Percentiles rank a stretch among this genome's conserved stretches.
These are phyloP conservation scores for Fusarium stilboides DNA, from an alignment of 2,329 filamentous ascomycete genomes.

Conservation along the genomic window DNA sequence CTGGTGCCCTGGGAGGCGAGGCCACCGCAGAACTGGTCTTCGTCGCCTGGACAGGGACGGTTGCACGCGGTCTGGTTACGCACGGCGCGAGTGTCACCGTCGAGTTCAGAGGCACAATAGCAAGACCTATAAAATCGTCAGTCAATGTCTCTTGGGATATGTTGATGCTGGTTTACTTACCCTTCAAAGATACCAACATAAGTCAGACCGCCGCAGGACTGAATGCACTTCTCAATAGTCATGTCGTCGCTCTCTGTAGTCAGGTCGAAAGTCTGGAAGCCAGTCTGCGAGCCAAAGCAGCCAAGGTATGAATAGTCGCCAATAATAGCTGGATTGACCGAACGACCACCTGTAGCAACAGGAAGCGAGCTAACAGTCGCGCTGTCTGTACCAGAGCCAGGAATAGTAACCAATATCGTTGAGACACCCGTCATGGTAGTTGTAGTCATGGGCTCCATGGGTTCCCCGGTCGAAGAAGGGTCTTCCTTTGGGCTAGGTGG, in stretches of 20 bases:
- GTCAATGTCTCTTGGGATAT: background rate
- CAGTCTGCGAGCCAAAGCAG: slow-evolving; percentile 59
- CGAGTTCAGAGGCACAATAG: slow-evolving; percentile 62
- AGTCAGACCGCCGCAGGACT: slow-evolving; percentile 54
- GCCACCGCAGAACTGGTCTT: slow-evolving; percentile 60
- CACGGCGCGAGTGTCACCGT: slow-evolving; percentile 57
- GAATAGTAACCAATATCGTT: slow-evolving; percentile 50
- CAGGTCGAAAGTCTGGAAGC: slow-evolving; percentile 56
- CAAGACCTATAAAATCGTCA: slow-evolving; percentile 54
- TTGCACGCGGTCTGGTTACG: slow-evolving; percentile 52
- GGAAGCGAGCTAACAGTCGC: slow-evolving; percentile 31
- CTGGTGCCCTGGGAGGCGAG: slow-evolving; percentile 32
- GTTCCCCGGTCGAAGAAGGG: slow-evolving; percentile 23
- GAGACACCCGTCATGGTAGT: slow-evolving; percentile 47
- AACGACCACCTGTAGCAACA: slow-evolving; percentile 26
- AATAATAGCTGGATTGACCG: slow-evolving; percentile 54
- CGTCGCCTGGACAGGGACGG: slow-evolving; percentile 60
- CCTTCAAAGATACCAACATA: slow-evolving; percentile 59
- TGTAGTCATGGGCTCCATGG: slow-evolving; percentile 50
- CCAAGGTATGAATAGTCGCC: slow-evolving; percentile 56
- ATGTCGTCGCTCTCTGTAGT: slow-evolving; percentile 53
- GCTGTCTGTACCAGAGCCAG: slow-evolving; percentile 29
- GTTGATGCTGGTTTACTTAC: slow-evolving; percentile 14
- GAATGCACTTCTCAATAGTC: slow-evolving; percentile 59
- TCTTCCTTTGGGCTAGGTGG: background rate